These are phyloP conservation scores for Sphaceloma murrayae DNA, from an alignment of 2,329 filamentous ascomycete species.

Conservation along the genomic window DNA sequence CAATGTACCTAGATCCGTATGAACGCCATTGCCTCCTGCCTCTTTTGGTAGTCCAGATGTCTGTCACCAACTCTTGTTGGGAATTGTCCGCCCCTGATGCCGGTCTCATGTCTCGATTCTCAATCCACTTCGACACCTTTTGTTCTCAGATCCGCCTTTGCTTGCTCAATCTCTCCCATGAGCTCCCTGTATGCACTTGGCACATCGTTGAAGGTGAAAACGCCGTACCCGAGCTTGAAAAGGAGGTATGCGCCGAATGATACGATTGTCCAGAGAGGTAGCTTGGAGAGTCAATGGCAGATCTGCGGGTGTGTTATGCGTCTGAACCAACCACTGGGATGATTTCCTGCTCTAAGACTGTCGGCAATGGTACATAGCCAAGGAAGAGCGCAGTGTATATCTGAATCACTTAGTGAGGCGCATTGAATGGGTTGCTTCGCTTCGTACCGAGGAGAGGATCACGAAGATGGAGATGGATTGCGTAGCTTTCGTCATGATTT, in stretches of 20 bases:
- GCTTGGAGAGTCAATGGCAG: constrained; percentile 41
- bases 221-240: constrained; percentile 81
- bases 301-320: constrained; percentile 7
- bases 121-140: constrained; percentile 72
- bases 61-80: constrained; percentile 1
- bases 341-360: constrained; percentile 69
- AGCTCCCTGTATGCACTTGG: constrained; percentile 83
- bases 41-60: neutral
- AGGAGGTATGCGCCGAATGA: constrained; percentile 87
- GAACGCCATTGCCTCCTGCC: constrained; percentile 9
- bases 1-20: constrained; percentile 2
- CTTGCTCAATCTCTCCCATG: constrained; percentile 71
- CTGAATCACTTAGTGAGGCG: constrained; percentile 41
- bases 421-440: constrained; percentile 5
- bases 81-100: too few species aligned
- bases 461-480: constrained; percentile 85
- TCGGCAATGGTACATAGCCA: constrained; percentile 69
- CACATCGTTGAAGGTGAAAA: constrained; percentile 94
- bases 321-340: constrained; percentile 70
- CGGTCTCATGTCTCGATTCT: constrained; percentile 7
- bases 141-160: constrained; percentile 61
- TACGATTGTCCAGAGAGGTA: constrained; percentile 88
- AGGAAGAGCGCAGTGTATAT: constrained; percentile 82
- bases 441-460: constrained; percentile 72
- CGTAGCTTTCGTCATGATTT: constrained; percentile 82